Evolutionary conservation across 768 basidiomycete species (phyloP).

Genomic region (Leccinum subtestaceum): DNA sequence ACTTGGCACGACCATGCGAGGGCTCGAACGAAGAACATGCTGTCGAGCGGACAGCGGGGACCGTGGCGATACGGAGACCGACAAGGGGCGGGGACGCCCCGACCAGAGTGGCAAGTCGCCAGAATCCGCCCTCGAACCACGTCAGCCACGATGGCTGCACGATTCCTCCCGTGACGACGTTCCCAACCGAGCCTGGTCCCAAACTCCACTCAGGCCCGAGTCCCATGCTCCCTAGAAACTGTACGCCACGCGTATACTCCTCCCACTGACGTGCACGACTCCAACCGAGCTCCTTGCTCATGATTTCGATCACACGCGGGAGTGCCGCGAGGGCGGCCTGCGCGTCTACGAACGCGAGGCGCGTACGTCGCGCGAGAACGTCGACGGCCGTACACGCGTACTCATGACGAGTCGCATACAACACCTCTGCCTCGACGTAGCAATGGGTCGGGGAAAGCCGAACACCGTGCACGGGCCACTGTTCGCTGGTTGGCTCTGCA

Average conservation of each 20-base stretch:
- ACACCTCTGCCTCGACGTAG: slow-evolving; percentile 91
- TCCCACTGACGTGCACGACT: slow-evolving; percentile 48
- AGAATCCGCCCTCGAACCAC: slow-evolving; percentile 14
- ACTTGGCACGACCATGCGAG: slow-evolving; percentile 49
- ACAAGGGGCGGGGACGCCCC: neutral
- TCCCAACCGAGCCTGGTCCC: neutral
- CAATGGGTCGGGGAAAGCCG: slow-evolving; percentile 72
- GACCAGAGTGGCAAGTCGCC: slow-evolving; percentile 25
- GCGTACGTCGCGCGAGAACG: slow-evolving; percentile 87
- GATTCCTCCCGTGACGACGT: neutral
- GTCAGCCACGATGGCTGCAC: neutral
- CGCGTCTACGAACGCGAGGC: slow-evolving; percentile 92
- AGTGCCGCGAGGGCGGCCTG: slow-evolving; percentile 81
- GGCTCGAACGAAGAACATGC: slow-evolving; percentile 14
- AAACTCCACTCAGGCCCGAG: slow-evolving; percentile 45
- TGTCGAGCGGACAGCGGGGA: neutral
- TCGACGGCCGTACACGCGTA: slow-evolving; percentile 92
- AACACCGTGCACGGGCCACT: slow-evolving; percentile 86
- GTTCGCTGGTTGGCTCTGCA: slow-evolving; percentile 69
- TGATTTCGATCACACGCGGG: slow-evolving; percentile 86
- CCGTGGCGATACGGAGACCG: neutral
- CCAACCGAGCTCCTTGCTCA: slow-evolving; percentile 87
- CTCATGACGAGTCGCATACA: slow-evolving; percentile 84
- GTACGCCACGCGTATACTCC: slow-evolving; percentile 58
- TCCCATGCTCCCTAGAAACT: slow-evolving; percentile 85